Percentiles rank a stretch among this genome's conserved stretches.
These are phyloP conservation scores for Salix caprea DNA, from an alignment of 345 rosid genomes.

Conservation along the genomic window DNA sequence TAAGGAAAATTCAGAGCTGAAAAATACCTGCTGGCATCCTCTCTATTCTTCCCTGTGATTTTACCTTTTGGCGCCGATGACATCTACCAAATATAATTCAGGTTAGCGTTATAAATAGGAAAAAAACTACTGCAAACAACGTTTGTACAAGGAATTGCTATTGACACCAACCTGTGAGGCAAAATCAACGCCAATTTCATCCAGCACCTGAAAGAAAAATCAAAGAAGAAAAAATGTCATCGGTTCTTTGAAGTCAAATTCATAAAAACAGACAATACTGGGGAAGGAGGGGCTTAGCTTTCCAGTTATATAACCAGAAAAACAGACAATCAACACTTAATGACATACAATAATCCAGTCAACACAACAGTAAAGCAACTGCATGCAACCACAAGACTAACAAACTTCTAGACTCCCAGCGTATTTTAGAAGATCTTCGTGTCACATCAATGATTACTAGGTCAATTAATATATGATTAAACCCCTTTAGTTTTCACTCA, in stretches of 20 bases:
- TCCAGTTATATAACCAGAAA: conserved; percentile 2
- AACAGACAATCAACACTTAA: neutral
- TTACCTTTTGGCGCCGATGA: conserved; percentile 81
- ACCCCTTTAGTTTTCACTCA: neutral
- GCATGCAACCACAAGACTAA: neutral
- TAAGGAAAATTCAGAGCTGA: neutral
- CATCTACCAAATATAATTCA: conserved; percentile 42
- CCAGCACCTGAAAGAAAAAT: conserved; percentile 61
- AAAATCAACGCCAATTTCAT: conserved; percentile 91
- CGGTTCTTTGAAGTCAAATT: neutral
- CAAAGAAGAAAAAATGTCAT: neutral
- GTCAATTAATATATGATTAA: neutral
- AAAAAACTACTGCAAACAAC: conserved; percentile 2
- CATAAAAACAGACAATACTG: too few relatives aligned
- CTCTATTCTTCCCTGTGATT: conserved; percentile 61
- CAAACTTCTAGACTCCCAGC: neutral
- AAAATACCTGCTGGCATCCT: conserved; percentile 60
- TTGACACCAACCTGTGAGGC: conserved; percentile 75
- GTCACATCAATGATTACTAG: neutral
- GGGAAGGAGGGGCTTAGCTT: neutral
- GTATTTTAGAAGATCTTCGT: neutral
- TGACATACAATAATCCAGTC: neutral
- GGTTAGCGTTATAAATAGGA: conserved; percentile 6
- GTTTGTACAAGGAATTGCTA: neutral
- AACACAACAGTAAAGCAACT: neutral